Evolutionary conservation across 805 yeast genomes (phyloP).

Genomic region (Schwanniomyces vanrijiae): DNA sequence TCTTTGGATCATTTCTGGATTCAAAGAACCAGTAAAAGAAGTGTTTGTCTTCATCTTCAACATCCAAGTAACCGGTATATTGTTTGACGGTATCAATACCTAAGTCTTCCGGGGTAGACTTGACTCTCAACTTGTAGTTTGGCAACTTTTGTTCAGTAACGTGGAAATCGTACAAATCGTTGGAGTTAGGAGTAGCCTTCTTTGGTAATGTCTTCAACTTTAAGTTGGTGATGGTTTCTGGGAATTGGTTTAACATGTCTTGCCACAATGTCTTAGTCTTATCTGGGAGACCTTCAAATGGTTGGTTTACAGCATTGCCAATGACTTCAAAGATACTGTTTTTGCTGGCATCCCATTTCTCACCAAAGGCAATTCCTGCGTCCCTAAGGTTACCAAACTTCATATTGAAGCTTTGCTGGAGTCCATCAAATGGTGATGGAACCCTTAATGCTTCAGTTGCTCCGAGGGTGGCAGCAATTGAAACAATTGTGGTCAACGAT

Average conservation of each 20-base stretch:
- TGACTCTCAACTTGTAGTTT: slow-evolving; percentile 59
- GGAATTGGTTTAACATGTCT: slow-evolving; percentile 62
- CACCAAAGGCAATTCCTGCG: slow-evolving; percentile 6
- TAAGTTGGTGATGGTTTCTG: slow-evolving; percentile 52
- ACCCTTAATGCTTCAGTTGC: slow-evolving; percentile 22
- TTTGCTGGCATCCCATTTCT: slow-evolving; percentile 16
- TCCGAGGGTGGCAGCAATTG: slow-evolving; percentile 15
- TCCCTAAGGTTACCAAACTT: slow-evolving; percentile 5
- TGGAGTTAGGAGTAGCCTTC: slow-evolving; percentile 34
- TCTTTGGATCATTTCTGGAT: slow-evolving; percentile 42
- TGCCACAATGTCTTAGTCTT: slow-evolving; percentile 58
- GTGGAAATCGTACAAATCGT: slow-evolving; percentile 31
- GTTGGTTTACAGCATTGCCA: slow-evolving; percentile 50
- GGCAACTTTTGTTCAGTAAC: slow-evolving; percentile 39
- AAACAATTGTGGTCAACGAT: slow-evolving; percentile 15
- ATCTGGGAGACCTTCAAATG: slow-evolving; percentile 47
- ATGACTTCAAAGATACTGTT: slow-evolving; percentile 45
- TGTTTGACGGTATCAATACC: slow-evolving; percentile 84
- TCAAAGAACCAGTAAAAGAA: slow-evolving; percentile 48
- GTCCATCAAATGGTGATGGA: slow-evolving; percentile 17
- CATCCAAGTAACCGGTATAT: slow-evolving; percentile 82
- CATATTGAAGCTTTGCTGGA: slow-evolving; percentile 20
- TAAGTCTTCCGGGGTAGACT: slow-evolving; percentile 58
- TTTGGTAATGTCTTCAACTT: slow-evolving; percentile 52
- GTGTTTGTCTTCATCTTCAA: slow-evolving; percentile 66